phyloP scores from a whole-genome alignment of 345 rosid species.

The Pseudoturritis turrita region DNA sequence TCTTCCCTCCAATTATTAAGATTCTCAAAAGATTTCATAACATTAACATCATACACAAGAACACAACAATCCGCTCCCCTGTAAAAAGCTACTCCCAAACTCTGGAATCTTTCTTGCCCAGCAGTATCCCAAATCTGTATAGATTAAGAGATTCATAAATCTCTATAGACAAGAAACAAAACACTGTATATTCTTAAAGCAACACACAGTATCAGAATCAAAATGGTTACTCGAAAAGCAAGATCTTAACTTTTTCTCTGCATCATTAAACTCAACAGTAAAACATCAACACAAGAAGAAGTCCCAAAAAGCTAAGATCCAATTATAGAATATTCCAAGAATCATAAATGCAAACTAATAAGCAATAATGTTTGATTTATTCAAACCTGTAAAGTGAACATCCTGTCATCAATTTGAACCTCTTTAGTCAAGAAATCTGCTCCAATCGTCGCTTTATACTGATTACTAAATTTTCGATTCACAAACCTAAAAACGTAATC shows the following conservation, averaged over 20 bases:
- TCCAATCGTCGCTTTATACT: conserved; percentile 93
- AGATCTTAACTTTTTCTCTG: neutral
- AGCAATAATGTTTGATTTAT: neutral
- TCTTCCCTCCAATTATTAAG: conserved; percentile 94
- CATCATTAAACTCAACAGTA: neutral
- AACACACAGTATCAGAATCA: neutral
- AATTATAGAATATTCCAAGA: conserved; percentile 13
- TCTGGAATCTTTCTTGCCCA: conserved; percentile 88
- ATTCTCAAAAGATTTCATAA: conserved; percentile 80
- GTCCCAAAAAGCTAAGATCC: neutral
- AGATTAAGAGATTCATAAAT: neutral
- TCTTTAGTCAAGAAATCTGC: conserved; percentile 95
- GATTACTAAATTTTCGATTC: conserved; percentile 86
- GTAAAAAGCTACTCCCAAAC: conserved; percentile 85
- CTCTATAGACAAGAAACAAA: neutral
- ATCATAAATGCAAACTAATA: neutral
- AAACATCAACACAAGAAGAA: too few relatives aligned
- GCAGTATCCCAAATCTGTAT: conserved; percentile 85
- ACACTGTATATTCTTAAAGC: neutral
- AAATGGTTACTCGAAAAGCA: neutral
- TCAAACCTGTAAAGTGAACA: conserved; percentile 80
- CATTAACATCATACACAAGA: conserved; percentile 82
- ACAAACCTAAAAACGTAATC: conserved; percentile 53
- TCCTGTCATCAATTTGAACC: conserved; percentile 80
- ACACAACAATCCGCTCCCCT: conserved; percentile 92